Conservation (phyloP, 2,329 filamentous ascomycete genomes). For the Talaromyces atroroseus region DNA sequence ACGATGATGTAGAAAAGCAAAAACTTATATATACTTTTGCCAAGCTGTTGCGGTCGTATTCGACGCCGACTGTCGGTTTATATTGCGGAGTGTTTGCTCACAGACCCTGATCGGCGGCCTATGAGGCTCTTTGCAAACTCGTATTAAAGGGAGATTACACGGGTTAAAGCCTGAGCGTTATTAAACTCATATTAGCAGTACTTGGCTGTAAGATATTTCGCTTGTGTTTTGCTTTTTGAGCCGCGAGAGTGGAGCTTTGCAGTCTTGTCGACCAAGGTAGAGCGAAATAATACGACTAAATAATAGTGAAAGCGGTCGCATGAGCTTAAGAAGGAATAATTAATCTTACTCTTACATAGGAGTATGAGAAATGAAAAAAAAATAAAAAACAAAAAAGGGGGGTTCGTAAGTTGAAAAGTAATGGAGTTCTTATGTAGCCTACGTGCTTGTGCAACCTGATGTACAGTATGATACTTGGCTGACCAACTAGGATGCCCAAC, state of each 20-base stretch:
- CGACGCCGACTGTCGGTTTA: not conserved
- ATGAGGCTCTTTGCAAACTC: constrained; percentile 2
- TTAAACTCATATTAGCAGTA: not conserved
- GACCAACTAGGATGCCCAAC: too few species aligned
- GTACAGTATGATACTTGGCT: too few species aligned
- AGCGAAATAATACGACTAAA: too few species aligned
- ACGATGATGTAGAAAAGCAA: not conserved
- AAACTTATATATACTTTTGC: not conserved
- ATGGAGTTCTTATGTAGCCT: too few species aligned
- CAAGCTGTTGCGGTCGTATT: not conserved
- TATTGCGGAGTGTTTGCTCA: constrained; percentile 2
- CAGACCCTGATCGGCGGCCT: constrained; percentile 3
- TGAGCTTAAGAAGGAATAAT: too few species aligned
- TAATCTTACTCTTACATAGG: too few species aligned
- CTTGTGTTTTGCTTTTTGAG: constrained; percentile 2
- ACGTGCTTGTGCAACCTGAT: too few species aligned
- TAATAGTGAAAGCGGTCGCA: too few species aligned
- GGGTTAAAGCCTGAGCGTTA: not conserved
- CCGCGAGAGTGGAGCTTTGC: constrained; percentile 1
- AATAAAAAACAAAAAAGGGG: too few species aligned
- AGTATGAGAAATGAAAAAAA: too few species aligned
- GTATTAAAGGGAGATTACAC: not conserved
- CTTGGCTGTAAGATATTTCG: not conserved
- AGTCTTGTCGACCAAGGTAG: too few species aligned
- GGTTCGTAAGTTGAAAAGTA: too few species aligned